Conservation (phyloP, 2,329 filamentous ascomycete species). For the Hymenoscyphus albidus region DNA sequence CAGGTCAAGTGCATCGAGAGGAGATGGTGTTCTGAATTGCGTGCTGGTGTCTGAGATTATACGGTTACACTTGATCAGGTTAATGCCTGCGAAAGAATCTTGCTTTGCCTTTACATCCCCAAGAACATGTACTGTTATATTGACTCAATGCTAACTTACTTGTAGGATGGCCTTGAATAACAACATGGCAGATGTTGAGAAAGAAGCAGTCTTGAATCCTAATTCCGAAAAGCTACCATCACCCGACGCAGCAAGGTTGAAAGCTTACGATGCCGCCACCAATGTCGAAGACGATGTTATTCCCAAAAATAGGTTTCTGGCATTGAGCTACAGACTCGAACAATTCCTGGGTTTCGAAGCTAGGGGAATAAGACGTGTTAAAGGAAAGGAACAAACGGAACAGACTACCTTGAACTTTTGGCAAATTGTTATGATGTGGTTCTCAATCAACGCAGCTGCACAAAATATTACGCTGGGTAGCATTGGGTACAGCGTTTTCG, state of each 20-base stretch:
- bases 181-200: constrained; percentile 24
- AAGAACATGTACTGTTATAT: not conserved
- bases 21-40: constrained; percentile 14
- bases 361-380: constrained; percentile 57
- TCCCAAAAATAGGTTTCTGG: constrained; percentile 17
- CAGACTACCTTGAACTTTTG: constrained; percentile 27
- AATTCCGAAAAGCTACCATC: constrained; percentile 5
- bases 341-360: constrained; percentile 41
- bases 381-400: constrained; percentile 48
- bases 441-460: constrained; percentile 58
- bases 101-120: constrained; percentile 48
- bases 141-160: constrained; percentile 9
- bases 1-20: not conserved
- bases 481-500: constrained; percentile 56
- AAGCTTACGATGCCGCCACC: constrained; percentile 16
- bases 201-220: constrained; percentile 11
- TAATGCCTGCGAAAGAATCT: constrained; percentile 99
- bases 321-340: constrained; percentile 25
- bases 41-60: constrained; percentile 68
- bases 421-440: constrained; percentile 49
- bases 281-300: constrained; percentile 15
- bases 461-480: constrained; percentile 64
- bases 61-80: constrained; percentile 96
- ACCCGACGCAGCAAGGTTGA: not conserved
- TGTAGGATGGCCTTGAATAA: constrained; percentile 21